These are phyloP conservation scores for Intubia oerlemansii DNA, from an alignment of 2,329 filamentous ascomycete species.

Conservation along the genomic window DNA sequence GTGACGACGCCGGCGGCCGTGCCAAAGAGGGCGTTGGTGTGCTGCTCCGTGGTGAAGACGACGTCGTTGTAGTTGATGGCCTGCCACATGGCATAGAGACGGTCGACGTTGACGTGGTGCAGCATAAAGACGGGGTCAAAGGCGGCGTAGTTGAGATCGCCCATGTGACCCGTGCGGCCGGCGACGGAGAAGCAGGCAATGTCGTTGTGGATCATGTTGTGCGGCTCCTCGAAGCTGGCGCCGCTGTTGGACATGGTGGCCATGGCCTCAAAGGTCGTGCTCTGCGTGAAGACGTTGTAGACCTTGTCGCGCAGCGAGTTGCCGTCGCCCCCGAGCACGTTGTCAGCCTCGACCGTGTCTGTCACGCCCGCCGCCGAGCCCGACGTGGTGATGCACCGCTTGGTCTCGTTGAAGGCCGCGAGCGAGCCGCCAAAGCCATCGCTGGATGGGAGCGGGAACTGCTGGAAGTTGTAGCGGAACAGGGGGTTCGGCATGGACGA, in stretches of 20 bases:
- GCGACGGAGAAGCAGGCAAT: conserved; percentile 14
- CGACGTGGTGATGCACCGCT: conserved; percentile 15
- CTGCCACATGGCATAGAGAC: conserved; percentile 31
- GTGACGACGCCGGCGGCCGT: conserved; percentile 20
- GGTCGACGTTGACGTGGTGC: conserved; percentile 36
- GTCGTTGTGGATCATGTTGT: conserved; percentile 20
- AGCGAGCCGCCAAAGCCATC: conserved; percentile 12
- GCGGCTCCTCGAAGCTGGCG: conserved; percentile 21
- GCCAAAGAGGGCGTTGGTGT: conserved; percentile 16
- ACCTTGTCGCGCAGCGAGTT: conserved; percentile 11
- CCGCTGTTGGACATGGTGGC: conserved; percentile 16
- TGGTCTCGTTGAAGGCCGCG: conserved; percentile 15
- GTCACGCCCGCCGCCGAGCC: conserved; percentile 17
- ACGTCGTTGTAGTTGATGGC: conserved; percentile 16
- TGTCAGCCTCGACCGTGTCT: conserved; percentile 13
- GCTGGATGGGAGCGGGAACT: conserved; percentile 15
- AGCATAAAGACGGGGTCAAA: conserved; percentile 29
- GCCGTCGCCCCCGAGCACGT: conserved; percentile 9
- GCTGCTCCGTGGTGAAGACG: conserved; percentile 12
- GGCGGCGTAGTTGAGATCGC: conserved; percentile 17
- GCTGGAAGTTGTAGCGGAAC: conserved; percentile 26
- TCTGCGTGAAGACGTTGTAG: conserved; percentile 20
- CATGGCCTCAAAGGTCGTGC: conserved; percentile 18
- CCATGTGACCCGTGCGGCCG: conserved; percentile 13
- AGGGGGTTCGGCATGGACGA: conserved; percentile 25